Percentiles rank a stretch among this genome's conserved stretches.
Evolutionary conservation across 305 asterid species (phyloP).

Genomic region (Rubia peregrina): DNA sequence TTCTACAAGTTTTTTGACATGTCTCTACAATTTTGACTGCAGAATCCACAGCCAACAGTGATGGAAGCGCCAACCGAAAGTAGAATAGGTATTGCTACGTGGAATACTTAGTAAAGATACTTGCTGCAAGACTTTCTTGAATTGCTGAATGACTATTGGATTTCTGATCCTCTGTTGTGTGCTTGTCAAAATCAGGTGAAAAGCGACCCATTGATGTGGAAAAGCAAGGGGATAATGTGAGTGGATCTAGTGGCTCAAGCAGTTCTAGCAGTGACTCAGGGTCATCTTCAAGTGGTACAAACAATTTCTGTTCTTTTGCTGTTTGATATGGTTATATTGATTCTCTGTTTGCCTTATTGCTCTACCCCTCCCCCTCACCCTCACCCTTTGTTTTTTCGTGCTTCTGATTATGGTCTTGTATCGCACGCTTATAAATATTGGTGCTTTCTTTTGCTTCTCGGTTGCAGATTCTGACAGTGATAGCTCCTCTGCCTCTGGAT

Average conservation of each 20-base stretch:
- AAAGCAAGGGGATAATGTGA: constrained; percentile 29
- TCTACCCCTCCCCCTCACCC: too few species aligned
- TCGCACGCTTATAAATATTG: background rate
- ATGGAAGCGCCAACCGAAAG: constrained; percentile 18
- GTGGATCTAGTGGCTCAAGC: constrained; percentile 40
- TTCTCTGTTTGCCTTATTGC: background rate
- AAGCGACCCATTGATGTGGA: constrained; percentile 23
- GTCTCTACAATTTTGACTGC: constrained; percentile 8
- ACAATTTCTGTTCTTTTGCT: background rate
- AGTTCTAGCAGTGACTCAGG: constrained; percentile 54
- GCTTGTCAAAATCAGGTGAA: constrained; percentile 19
- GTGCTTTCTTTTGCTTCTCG: background rate
- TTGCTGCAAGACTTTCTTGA: background rate
- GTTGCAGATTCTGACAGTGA: constrained; percentile 54
- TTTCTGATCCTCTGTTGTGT: background rate
- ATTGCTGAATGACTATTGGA: background rate
- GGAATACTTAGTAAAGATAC: background rate
- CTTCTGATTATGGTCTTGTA: background rate
- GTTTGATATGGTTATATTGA: background rate
- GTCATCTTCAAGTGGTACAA: constrained; percentile 41
- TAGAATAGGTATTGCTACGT: constrained; percentile 25
- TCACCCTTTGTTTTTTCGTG: background rate
- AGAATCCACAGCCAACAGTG: constrained; percentile 23
- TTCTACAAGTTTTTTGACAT: background rate
- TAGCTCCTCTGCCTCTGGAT: constrained; percentile 47